These are phyloP conservation scores for Exophiala lecanii-corni DNA, from an alignment of 2,329 filamentous ascomycete genomes.

Conservation along the genomic window DNA sequence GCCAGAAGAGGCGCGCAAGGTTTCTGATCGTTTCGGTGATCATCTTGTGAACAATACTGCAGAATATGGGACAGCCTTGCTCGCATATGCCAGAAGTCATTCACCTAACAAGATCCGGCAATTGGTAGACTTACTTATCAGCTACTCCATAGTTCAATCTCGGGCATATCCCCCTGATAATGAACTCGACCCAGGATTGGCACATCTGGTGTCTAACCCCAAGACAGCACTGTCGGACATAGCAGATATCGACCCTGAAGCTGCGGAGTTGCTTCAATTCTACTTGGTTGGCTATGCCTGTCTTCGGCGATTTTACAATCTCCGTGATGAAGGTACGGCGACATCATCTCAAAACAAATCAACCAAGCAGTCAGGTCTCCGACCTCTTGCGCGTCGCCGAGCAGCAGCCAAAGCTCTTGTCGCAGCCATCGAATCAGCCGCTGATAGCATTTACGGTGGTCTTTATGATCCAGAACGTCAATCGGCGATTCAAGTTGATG, in stretches of 20 bases:
- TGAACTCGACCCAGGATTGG: constrained; percentile 70
- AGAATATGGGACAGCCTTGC: constrained; percentile 77
- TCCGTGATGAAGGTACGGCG: constrained; percentile 65
- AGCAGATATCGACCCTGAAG: constrained; percentile 70
- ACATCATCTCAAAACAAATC: constrained; percentile 14
- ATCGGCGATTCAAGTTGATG: constrained; percentile 83
- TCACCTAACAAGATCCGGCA: constrained; percentile 73
- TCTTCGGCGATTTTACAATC: constrained; percentile 80
- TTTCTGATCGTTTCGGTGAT: constrained; percentile 84
- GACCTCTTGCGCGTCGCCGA: constrained; percentile 55
- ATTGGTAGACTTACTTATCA: constrained; percentile 80
- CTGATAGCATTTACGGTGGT: constrained; percentile 86
- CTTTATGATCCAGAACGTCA: constrained; percentile 77
- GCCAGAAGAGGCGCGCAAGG: constrained; percentile 70
- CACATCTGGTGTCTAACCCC: constrained; percentile 65
- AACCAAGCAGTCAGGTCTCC: constrained; percentile 32
- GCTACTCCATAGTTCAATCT: constrained; percentile 81
- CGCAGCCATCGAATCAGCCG: constrained; percentile 79
- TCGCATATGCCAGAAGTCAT: constrained; percentile 87
- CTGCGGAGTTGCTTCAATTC: constrained; percentile 75
- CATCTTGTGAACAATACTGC: constrained; percentile 66
- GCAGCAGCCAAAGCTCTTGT: constrained; percentile 70
- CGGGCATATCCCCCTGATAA: constrained; percentile 67
- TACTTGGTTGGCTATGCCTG: constrained; percentile 91
- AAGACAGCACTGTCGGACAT: constrained; percentile 67